Conservation (phyloP, 2,329 filamentous ascomycete genomes). For the Botrytis hyacinthi region DNA sequence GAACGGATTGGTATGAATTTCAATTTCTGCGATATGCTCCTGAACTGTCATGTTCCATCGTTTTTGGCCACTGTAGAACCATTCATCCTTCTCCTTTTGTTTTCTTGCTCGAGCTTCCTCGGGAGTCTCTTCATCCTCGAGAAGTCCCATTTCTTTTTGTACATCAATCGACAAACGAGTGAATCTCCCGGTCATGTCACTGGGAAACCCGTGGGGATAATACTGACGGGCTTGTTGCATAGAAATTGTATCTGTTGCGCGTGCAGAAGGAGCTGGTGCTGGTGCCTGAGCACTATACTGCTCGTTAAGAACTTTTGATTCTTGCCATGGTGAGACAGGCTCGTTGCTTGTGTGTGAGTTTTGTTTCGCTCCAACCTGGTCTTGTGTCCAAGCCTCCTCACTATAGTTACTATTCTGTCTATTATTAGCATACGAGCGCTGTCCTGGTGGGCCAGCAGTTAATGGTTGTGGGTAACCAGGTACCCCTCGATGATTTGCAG, state of each 20-base stretch:
- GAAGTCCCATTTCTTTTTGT: conserved; percentile 23
- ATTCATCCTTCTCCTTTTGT: conserved; percentile 30
- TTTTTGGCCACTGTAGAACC: conserved; percentile 36
- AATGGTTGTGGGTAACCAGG: conserved; percentile 37
- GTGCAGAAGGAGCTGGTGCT: not conserved
- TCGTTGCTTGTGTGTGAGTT: not conserved
- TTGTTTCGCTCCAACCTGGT: not conserved
- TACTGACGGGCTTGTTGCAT: conserved; percentile 30
- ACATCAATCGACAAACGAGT: conserved; percentile 26
- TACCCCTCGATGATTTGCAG: conserved; percentile 18
- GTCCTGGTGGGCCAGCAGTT: conserved; percentile 40
- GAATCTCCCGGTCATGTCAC: conserved; percentile 29
- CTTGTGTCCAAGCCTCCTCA: conserved; percentile 20
- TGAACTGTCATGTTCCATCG: conserved; percentile 32
- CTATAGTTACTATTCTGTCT: conserved; percentile 18
- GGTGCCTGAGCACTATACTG: conserved; percentile 7
- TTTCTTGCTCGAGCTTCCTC: conserved; percentile 21
- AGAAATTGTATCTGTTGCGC: conserved; percentile 32
- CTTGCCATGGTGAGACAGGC: conserved; percentile 19
- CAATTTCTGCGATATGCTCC: conserved; percentile 31
- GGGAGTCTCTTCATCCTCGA: conserved; percentile 5
- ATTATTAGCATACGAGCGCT: conserved; percentile 26
- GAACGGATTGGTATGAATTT: conserved; percentile 22
- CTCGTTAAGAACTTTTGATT: not conserved
- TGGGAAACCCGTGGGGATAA: conserved; percentile 35